Conservation (phyloP, 176 grass and related monocot genomes). For the Secale cereale region DNA sequence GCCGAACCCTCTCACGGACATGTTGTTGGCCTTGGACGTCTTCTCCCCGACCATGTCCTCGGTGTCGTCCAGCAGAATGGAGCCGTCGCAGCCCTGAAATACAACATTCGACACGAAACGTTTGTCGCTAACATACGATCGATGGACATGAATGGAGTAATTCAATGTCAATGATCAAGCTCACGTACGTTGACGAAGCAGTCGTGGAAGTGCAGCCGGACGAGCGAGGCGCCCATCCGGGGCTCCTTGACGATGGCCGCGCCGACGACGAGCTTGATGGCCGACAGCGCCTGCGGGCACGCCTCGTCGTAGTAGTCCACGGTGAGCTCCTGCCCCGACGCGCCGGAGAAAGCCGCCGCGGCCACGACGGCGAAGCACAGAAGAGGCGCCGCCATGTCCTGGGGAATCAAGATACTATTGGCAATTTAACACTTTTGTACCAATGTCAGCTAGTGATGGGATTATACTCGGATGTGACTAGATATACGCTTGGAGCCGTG, state of each 20-base stretch:
- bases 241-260: conserved; percentile 50
- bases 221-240: conserved; percentile 63
- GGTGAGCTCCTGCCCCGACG: conserved; percentile 30
- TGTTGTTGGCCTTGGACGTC: conserved; percentile 62
- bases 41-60: conserved; percentile 62
- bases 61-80: conserved; percentile 73
- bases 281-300: conserved; percentile 57
- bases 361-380: not conserved
- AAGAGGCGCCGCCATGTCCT: not conserved
- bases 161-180: not conserved
- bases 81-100: conserved; percentile 74
- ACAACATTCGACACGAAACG: not conserved
- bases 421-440: too few species aligned
- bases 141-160: not conserved
- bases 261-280: conserved; percentile 57
- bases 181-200: conserved; percentile 83
- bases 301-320: conserved; percentile 56
- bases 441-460: not conserved
- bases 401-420: not conserved
- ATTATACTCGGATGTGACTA: not conserved
- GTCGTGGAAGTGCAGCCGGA: conserved; percentile 86
- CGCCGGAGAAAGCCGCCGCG: not conserved
- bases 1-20: conserved; percentile 59
- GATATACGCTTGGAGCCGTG: not conserved
- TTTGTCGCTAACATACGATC: not conserved